Evolutionary conservation across 192 early-diverging fungal genomes (phyloP), one percentile per base, ranked within the genome.

Genomic region (Coemansia sp.): DNA sequence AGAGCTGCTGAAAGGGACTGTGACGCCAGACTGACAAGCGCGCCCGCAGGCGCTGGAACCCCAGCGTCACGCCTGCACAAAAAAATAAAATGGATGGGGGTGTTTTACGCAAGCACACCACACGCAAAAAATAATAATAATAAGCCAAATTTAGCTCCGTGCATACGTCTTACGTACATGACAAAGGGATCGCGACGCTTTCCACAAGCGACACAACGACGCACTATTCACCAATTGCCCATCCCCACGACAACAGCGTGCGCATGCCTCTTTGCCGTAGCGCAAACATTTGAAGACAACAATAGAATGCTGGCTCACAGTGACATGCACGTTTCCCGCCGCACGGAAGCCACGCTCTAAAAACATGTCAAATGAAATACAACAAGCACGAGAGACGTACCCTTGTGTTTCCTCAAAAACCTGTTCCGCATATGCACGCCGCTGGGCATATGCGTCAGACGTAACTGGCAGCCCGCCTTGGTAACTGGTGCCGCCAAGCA

Each of bases 61-160:
- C 49, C 53, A 43, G 27, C 33, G 32, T 34, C 51, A 42, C 54
- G 56, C 17, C 66, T 68, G n/a, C n/a, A n/a, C n/a, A n/a, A 62
- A 5, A 42, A 42, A 42, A 23, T 21, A 15, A 42, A 42, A 42
- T 23, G 41, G 41, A 23, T 42, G 41, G 41, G 40, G 41, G 19
- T 4, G 21, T 5, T 42, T 42, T n/a, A n/a, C n/a, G n/a, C n/a
- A n/a, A n/a, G n/a, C 17, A 36, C 32, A 36, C 56, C 17, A 41
- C 14, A 2, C 38, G 8, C 40, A 29, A 49, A 45, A 51, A 43
- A 46, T 25, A 19, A 48, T 34, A 29, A 33, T 21, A 60, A 27
- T 19, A 32, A n/a, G n/a, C n/a, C n/a, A 17, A 19, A 42, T 14
- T 42, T 42, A 42, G 25, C 25, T 42, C 21, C 41, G 14, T 23